Base-by-base conservation (phyloP, 225 moss, liverwort and hornwort species). In the Marchantia polymorpha region DNA sequence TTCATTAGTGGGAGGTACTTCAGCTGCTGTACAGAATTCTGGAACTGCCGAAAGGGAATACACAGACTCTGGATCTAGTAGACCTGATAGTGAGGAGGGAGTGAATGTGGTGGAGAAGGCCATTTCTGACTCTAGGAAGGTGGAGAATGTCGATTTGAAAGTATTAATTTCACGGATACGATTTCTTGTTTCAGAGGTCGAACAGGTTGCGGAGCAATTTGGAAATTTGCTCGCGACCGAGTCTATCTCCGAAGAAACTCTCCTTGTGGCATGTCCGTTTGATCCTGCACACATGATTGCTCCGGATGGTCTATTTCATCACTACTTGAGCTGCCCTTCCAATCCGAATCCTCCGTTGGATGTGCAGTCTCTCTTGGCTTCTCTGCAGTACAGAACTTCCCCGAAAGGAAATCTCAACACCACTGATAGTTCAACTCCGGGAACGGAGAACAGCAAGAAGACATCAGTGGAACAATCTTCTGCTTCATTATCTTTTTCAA, bases 251-350 rank as follows among this genome's bases (percentile, higher is more conserved):
- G 14, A 23, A 22, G 77, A 73, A 53, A 26, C 84, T 49, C 52
- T 12, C 22, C 54, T 80, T 16, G 82, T 82, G 27, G 71, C 77
- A 66, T 89, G 89, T 68, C 89, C 89, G 56, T 84, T 77, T 53
- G 65, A 89, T 69, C 7, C 50, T 12, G 54, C 77, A 17, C 89
- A 89, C 75, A 80, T 80, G 25, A 65, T 83, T n/a, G 52, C 80
- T 69, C 75, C 89, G 17, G 84, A 78, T 29, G 79, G 77, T 55
- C 80, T 89, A 10, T 89, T 89, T 39, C 81, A 82, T 9, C 89
- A 89, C 47, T 67, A 55, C 69, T 74, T 89, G 70, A 55, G 79
- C 31, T 89, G 89, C 78, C 70, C 84, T 29, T 84, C 84, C 52
- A 82, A 78, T 77, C 82, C 89, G 64, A 86, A 50, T 30, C 69